Base-by-base conservation (phyloP, 2,329 filamentous ascomycete species). In the Exophiala viscosa region DNA sequence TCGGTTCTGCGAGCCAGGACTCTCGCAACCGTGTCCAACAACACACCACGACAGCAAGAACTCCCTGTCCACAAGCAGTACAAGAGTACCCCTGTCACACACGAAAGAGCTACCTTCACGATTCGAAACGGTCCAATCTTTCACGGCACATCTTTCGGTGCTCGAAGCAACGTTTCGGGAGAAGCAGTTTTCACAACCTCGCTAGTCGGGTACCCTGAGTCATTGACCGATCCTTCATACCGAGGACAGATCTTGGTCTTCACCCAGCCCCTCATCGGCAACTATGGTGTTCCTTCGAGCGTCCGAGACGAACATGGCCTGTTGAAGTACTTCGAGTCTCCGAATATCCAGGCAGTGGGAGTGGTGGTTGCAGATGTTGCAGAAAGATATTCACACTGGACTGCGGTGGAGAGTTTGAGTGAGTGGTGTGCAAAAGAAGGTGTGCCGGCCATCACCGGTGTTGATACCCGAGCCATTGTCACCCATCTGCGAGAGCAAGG, bases 181-280 rank as follows among this genome's bases (percentile, higher is more conserved):
- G 93, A 99, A 78, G 93, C 93, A 41, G 93, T 97, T 70, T 99
- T 99, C 79, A 97, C 93, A 58, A 97, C 93, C 56, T 96, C 92
- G 18, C 84, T 97, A 50, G 93, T 99, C 54, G 93, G 93, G 66
- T 99, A 99, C 72, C 93, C 93, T 63, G 93, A 99, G 78, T 96
- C 82, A 41, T 76, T 86, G 76, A 84, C 82, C 66, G 83, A 85
- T 62, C 83, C 83, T 10, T 85, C 83, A 51, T 86, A 86, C 70
- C 82, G 83, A 62, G 83, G 74, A 48, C 93, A 99, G 78, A 97
- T 99, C 63, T 80, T 99, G 64, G 92, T 97, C 73, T 96, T 97
- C 79, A 99, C 93, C 62, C 91, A 96, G 72, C 93, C 93, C 33
- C 77, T 99, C 63, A 96, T 99, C 67, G 93, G 93, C 69, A 99